Percentiles rank a stretch among this genome's conserved stretches.
Conservation (phyloP, 2,329 filamentous ascomycete genomes). For the Trichoderma atrobrunneum region DNA sequence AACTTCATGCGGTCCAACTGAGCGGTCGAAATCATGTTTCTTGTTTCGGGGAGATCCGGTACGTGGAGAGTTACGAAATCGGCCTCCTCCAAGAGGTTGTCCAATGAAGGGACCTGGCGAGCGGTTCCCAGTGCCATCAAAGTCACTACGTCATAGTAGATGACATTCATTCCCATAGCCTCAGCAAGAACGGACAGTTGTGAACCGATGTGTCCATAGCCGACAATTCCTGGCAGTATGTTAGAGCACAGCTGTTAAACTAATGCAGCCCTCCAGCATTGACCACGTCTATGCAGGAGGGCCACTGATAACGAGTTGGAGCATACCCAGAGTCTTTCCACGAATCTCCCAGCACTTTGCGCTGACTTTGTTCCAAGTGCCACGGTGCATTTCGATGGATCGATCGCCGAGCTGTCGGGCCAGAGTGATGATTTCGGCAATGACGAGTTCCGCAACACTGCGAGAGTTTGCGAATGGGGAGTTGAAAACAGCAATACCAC, state of each 20-base stretch:
- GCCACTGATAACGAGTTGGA: neutral
- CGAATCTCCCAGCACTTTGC: slow-evolving; percentile 96
- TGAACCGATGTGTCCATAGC: slow-evolving; percentile 95
- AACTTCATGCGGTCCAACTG: slow-evolving; percentile 88
- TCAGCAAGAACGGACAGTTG: slow-evolving; percentile 94
- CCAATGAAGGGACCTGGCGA: slow-evolving; percentile 74
- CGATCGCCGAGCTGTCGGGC: slow-evolving; percentile 92
- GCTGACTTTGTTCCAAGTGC: slow-evolving; percentile 98
- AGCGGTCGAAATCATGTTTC: slow-evolving; percentile 78
- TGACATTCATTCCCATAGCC: slow-evolving; percentile 96
- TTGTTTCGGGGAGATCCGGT: slow-evolving; percentile 88
- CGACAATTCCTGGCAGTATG: slow-evolving; percentile 68
- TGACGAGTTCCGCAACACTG: slow-evolving; percentile 93
- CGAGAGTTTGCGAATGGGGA: slow-evolving; percentile 98
- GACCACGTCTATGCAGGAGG: neutral
- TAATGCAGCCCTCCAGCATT: neutral
- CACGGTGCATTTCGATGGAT: slow-evolving; percentile 88
- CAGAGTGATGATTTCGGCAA: slow-evolving; percentile 86
- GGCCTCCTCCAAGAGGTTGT: slow-evolving; percentile 71
- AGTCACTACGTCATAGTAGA: slow-evolving; percentile 94
- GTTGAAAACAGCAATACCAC: slow-evolving; percentile 97
- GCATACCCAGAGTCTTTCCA: slow-evolving; percentile 82
- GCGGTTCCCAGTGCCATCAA: slow-evolving; percentile 92
- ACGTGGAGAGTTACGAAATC: slow-evolving; percentile 97
- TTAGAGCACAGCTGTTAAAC: neutral